These are phyloP conservation scores for Pseudotsuga menziesii DNA, from an alignment of 75 land plant genomes.

Conservation along the genomic window DNA sequence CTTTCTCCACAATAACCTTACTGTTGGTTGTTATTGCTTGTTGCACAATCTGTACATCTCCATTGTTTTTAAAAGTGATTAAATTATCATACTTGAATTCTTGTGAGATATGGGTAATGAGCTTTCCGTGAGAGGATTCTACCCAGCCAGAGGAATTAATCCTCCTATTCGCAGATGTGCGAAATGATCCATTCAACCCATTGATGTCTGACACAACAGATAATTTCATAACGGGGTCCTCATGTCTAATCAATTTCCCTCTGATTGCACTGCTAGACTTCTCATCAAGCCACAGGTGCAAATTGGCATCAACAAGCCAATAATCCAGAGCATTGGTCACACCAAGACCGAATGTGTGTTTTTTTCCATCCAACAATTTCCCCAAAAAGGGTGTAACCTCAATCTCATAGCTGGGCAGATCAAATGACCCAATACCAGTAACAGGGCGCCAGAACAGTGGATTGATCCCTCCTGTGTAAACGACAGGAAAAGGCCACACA, in stretches of 20 bases:
- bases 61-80: constrained; percentile 37
- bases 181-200: constrained; percentile 56
- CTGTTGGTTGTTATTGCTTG: constrained; percentile 38
- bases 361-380: constrained; percentile 23
- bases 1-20: constrained; percentile 24
- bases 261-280: constrained; percentile 15
- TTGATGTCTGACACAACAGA: constrained; percentile 26
- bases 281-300: constrained; percentile 82
- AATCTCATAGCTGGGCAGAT: constrained; percentile 76
- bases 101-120: constrained; percentile 41
- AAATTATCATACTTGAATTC: constrained; percentile 34
- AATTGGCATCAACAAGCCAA: constrained; percentile 67
- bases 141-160: constrained; percentile 60
- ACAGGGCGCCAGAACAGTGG: constrained; percentile 88
- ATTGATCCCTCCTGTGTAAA: constrained; percentile 89
- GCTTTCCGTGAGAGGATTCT: constrained; percentile 65
- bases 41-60: constrained; percentile 27
- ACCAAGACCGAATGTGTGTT: constrained; percentile 26
- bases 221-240: constrained; percentile 2
- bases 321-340: constrained; percentile 48
- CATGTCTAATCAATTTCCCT: constrained; percentile 34
- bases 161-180: constrained; percentile 29
- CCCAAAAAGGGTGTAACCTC: constrained; percentile 60
- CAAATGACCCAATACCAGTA: constrained; percentile 78
- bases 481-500: constrained; percentile 86